These are phyloP conservation scores for Metschnikowia noctiluminum DNA, from an alignment of 805 yeast species.

Conservation along the genomic window DNA sequence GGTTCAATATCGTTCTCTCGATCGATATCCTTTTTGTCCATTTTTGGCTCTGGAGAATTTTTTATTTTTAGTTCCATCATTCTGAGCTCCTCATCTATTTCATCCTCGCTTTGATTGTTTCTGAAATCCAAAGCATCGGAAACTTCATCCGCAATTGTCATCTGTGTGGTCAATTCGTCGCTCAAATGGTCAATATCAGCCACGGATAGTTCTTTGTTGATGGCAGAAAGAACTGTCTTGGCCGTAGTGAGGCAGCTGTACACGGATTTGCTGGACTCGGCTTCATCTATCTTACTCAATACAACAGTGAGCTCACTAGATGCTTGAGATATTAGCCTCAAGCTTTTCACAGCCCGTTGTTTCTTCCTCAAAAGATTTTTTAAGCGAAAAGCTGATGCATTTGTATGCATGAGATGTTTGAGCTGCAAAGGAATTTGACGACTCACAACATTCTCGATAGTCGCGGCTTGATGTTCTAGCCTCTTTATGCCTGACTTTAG, in stretches of 20 bases:
- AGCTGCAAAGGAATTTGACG: slow-evolving; percentile 18
- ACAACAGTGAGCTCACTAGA: slow-evolving; percentile 23
- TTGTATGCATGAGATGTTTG: slow-evolving; percentile 13
- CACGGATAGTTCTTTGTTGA: slow-evolving; percentile 27
- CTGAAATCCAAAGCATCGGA: slow-evolving; percentile 21
- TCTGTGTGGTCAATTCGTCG: slow-evolving; percentile 29
- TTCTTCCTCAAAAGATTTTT: slow-evolving; percentile 19
- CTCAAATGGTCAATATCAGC: slow-evolving; percentile 27
- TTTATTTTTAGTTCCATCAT: slow-evolving; percentile 19
- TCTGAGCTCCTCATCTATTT: slow-evolving; percentile 30
- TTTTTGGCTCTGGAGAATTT: neutral
- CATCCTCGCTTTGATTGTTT: slow-evolving; percentile 21
- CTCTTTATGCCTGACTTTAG: slow-evolving; percentile 22
- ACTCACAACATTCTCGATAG: slow-evolving; percentile 21
- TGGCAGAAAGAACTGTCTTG: slow-evolving; percentile 22
- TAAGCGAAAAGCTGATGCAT: slow-evolving; percentile 18
- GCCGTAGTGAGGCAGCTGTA: slow-evolving; percentile 27
- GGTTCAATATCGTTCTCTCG: neutral
- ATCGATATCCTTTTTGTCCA: neutral
- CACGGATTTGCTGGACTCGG: slow-evolving; percentile 26
- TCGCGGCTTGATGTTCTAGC: slow-evolving; percentile 17
- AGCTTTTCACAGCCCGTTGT: slow-evolving; percentile 16
- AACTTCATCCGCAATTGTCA: slow-evolving; percentile 27
- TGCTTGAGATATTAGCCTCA: slow-evolving; percentile 17
- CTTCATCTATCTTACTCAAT: slow-evolving; percentile 34